Evolutionary conservation across 139 green algal species (phyloP).

Genomic region (Closterium sp.): DNA sequence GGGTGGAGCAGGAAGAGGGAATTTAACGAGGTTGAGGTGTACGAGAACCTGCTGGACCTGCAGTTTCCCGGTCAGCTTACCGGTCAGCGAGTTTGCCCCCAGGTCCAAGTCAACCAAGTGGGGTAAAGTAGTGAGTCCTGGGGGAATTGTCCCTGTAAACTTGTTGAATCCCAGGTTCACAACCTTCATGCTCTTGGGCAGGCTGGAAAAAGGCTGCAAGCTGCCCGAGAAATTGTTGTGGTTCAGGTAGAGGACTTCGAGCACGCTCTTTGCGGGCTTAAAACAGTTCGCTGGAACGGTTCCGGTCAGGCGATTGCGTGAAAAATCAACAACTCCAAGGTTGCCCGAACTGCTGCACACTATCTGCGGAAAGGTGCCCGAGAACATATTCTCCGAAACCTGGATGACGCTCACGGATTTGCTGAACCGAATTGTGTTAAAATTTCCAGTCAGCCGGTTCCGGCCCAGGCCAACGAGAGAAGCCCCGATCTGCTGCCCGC

Average conservation of each 20-base stretch:
- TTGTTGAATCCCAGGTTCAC: background rate
- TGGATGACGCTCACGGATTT: background rate
- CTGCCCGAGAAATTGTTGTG: background rate
- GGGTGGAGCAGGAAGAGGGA: no score
- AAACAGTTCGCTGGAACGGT: background rate
- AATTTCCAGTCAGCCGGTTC: background rate
- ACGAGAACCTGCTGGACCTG: no score
- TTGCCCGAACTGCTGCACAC: background rate
- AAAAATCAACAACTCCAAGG: background rate
- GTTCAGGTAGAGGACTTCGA: background rate
- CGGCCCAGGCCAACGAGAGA: background rate
- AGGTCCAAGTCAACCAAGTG: background rate
- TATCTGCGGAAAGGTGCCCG: background rate
- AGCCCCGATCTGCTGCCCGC: background rate
- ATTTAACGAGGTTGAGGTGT: no score
- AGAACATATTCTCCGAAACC: background rate
- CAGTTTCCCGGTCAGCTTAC: background rate
- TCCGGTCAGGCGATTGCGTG: background rate
- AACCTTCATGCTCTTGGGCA: background rate
- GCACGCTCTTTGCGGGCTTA: background rate
- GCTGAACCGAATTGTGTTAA: background rate
- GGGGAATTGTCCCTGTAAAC: background rate
- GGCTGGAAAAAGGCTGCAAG: background rate
- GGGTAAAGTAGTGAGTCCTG: background rate
- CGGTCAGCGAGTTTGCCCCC: background rate